Conservation (phyloP, 768 basidiomycete species). For the Gelatoporia subvermispora region DNA sequence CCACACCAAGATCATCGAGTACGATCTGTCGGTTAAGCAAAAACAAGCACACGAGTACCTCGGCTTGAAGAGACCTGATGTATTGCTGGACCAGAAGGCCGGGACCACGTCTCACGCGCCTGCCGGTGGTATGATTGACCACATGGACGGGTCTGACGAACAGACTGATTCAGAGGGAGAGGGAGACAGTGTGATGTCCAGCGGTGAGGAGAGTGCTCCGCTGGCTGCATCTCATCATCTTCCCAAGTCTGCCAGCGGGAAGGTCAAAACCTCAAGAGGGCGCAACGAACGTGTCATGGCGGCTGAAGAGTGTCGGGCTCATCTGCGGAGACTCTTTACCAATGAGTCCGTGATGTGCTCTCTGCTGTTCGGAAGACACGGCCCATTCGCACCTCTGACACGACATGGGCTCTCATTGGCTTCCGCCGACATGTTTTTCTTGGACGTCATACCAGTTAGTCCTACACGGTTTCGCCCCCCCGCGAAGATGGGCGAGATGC, state of each 20-base stretch:
- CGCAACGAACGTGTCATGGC: conserved; percentile 88
- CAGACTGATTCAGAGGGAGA: conserved; percentile 46
- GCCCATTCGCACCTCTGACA: conserved; percentile 65
- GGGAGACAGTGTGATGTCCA: conserved; percentile 45
- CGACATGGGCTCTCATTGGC: conserved; percentile 60
- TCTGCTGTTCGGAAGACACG: conserved; percentile 89
- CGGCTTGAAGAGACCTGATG: conserved; percentile 67
- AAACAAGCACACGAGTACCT: conserved; percentile 52
- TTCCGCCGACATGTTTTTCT: conserved; percentile 94
- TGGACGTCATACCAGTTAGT: conserved; percentile 86
- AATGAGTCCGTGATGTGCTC: conserved; percentile 82
- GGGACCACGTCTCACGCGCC: conserved; percentile 4
- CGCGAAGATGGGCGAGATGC: conserved; percentile 81
- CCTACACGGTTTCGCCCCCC: conserved; percentile 97
- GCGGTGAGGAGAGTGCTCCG: conserved; percentile 27
- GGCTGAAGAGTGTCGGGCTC: conserved; percentile 90
- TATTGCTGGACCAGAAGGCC: conserved; percentile 47
- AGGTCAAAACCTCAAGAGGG: conserved; percentile 69
- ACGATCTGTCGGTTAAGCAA: conserved; percentile 78
- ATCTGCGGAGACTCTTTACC: conserved; percentile 81
- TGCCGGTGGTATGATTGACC: too few species aligned
- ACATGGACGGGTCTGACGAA: conserved; percentile 38
- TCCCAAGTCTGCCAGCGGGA: conserved; percentile 73
- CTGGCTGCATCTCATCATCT: conserved; percentile 21
- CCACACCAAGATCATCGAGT: conserved; percentile 90